Percentiles rank a stretch among this genome's conserved stretches.
Evolutionary conservation across 345 rosid species (phyloP).

Genomic region (Citrus hindsii): DNA sequence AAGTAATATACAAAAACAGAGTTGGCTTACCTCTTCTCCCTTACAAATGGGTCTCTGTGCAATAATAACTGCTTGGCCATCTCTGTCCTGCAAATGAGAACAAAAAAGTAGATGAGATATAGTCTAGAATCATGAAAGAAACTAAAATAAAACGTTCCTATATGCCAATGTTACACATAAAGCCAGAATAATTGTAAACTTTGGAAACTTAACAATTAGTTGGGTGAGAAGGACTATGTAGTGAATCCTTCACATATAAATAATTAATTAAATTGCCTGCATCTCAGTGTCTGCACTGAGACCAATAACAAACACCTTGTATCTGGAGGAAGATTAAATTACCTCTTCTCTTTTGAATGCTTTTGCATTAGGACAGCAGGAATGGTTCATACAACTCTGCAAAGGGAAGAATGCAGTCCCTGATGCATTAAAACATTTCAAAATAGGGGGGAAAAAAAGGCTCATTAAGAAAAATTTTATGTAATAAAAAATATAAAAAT

Average conservation of each 20-base stretch:
- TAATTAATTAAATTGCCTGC: not conserved
- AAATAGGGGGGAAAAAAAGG: not conserved
- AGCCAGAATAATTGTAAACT: not conserved
- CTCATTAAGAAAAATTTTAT: not conserved
- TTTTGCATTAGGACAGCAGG: conserved; percentile 82
- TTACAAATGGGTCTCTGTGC: conserved; percentile 48
- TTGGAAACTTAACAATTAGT: not conserved
- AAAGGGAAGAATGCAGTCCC: conserved; percentile 95
- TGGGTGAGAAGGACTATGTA: not conserved
- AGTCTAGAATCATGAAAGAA: not conserved
- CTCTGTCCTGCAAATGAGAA: conserved; percentile 59
- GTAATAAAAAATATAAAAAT: not conserved
- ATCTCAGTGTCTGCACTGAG: not conserved
- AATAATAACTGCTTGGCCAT: conserved; percentile 80
- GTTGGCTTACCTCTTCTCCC: conserved; percentile 71
- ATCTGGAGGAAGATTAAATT: conserved; percentile 1
- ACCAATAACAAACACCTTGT: not conserved
- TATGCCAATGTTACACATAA: too few relatives aligned
- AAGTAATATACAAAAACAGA: not conserved
- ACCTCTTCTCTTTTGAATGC: conserved; percentile 98
- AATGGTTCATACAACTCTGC: conserved; percentile 94
- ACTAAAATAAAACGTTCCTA: not conserved
- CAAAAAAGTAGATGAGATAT: not conserved
- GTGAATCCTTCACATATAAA: not conserved
- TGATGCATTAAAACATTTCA: conserved; percentile 20